Evolutionary conservation across 352 stramenopile species (phyloP).

Genomic region (Phytophthora meadii): DNA sequence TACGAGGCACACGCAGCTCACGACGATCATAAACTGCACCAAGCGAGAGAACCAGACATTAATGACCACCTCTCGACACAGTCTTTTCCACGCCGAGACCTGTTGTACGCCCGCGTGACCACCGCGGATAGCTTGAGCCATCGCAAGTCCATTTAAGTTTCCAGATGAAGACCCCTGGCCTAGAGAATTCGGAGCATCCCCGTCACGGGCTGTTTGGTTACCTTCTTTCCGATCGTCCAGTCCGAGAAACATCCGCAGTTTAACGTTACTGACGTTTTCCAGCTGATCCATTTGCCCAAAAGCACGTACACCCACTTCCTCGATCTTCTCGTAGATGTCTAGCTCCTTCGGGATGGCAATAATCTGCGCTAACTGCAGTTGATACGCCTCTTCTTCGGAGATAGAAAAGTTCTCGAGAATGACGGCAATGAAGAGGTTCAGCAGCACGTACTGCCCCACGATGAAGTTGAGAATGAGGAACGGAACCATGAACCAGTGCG

Average conservation of each 20-base stretch:
- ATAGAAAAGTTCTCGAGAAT: constrained; percentile 88
- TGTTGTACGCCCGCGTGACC: constrained; percentile 8
- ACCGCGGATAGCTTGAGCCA: constrained; percentile 12
- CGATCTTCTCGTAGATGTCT: constrained; percentile 85
- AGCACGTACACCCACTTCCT: constrained; percentile 75
- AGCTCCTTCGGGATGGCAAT: constrained; percentile 85
- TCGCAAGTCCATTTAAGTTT: constrained; percentile 5
- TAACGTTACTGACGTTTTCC: constrained; percentile 84
- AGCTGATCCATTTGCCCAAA: constrained; percentile 84
- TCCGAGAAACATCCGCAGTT: constrained; percentile 79
- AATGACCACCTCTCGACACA: constrained; percentile 39
- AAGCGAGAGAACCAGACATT: constrained; percentile 60
- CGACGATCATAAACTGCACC: constrained; percentile 74
- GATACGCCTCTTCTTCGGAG: constrained; percentile 82
- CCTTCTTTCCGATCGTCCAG: constrained; percentile 51
- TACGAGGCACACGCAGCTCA: constrained; percentile 76
- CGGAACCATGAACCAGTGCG: constrained; percentile 73
- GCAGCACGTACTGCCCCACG: constrained; percentile 76
- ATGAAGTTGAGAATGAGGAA: constrained; percentile 85
- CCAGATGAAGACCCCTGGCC: neutral
- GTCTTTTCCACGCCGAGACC: constrained; percentile 24
- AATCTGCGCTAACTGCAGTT: constrained; percentile 84
- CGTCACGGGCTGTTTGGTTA: neutral
- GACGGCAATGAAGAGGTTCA: constrained; percentile 87
- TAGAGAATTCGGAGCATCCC: neutral